Conservation (phyloP, 306 rosid genomes). For the Cucumis melo region DNA sequence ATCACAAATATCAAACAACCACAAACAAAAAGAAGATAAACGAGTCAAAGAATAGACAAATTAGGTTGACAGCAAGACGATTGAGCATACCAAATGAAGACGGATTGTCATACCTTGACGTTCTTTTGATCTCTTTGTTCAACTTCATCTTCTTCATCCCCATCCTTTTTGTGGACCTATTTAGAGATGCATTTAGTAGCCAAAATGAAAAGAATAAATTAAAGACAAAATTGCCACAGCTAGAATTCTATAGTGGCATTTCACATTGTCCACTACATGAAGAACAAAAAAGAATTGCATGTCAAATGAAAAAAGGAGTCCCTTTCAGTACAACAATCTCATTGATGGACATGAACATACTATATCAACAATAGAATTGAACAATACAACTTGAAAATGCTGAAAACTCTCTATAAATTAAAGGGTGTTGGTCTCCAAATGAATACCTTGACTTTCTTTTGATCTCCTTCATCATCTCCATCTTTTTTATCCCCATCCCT, state of each 20-base stretch:
- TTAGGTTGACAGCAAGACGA: too few relatives aligned
- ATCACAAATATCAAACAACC: too few relatives aligned
- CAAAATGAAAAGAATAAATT: not conserved
- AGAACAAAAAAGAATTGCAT: not conserved
- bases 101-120: slow-evolving; percentile 22
- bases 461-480: slow-evolving; percentile 20
- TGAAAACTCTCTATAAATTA: not conserved
- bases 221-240: not conserved
- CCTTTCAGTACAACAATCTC: not conserved
- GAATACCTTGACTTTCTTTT: slow-evolving; percentile 25
- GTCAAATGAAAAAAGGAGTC: not conserved
- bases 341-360: not conserved
- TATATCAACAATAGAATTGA: not conserved
- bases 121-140: slow-evolving; percentile 25
- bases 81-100: too few relatives aligned
- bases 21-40: too few relatives aligned
- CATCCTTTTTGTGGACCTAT: slow-evolving; percentile 23
- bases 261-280: too few relatives aligned
- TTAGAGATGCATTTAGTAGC: slow-evolving; percentile 5
- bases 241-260: too few relatives aligned
- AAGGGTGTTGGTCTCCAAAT: not conserved
- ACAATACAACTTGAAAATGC: not conserved
- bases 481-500: slow-evolving; percentile 21
- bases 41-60: too few relatives aligned
- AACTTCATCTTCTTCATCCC: slow-evolving; percentile 22